These are phyloP conservation scores for Umbilicus rupestris DNA, from an alignment of 164 flowering plant species.

Conservation along the genomic window DNA sequence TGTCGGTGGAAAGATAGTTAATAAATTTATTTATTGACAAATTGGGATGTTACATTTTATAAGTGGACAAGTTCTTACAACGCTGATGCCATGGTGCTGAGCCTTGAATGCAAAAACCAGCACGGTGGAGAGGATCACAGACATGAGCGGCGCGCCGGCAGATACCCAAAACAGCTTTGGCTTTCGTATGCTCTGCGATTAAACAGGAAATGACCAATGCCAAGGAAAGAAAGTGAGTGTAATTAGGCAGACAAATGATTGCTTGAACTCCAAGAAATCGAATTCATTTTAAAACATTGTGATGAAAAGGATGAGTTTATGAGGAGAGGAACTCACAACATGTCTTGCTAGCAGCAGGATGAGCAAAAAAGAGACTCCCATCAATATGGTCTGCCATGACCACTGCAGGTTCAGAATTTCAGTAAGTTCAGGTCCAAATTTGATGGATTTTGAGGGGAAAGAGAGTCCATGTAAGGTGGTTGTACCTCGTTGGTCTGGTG, in stretches of 20 bases:
- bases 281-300: not conserved
- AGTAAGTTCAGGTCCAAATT: not conserved
- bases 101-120: slow-evolving; percentile 68
- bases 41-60: no score
- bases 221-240: not conserved
- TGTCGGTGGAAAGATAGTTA: no score
- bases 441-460: not conserved
- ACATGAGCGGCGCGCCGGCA: slow-evolving; percentile 84
- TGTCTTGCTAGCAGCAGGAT: slow-evolving; percentile 67
- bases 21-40: no score
- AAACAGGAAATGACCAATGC: not conserved
- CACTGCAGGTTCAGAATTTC: slow-evolving; percentile 38
- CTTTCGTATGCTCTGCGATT: slow-evolving; percentile 50
- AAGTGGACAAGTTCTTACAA: slow-evolving; percentile 35
- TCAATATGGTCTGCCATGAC: slow-evolving; percentile 92
- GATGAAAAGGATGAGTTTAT: not conserved
- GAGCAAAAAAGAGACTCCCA: slow-evolving; percentile 74
- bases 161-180: slow-evolving; percentile 94
- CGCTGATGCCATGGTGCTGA: slow-evolving; percentile 62
- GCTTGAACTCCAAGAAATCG: not conserved
- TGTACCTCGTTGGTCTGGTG: slow-evolving; percentile 57
- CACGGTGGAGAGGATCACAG: slow-evolving; percentile 72
- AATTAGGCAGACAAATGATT: not conserved
- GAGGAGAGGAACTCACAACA: slow-evolving; percentile 28
- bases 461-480: not conserved